phyloP scores from a whole-genome alignment of 2,329 filamentous ascomycete genomes.

The Colletotrichum sidae region DNA sequence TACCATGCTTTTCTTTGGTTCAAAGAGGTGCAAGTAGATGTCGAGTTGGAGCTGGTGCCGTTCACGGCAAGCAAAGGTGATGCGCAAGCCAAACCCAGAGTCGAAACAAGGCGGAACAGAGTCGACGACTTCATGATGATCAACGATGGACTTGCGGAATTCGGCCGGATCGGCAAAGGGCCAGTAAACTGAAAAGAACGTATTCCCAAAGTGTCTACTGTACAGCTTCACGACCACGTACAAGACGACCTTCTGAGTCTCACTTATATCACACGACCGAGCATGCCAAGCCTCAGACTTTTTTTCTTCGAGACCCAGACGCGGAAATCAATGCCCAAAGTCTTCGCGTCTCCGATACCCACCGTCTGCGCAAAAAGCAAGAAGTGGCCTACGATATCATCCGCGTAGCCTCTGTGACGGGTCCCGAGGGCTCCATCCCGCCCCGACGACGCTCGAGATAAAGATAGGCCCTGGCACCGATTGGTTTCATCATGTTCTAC shows the following conservation, averaged over 20 bases:
- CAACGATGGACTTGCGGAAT: slow-evolving; percentile 14
- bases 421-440: slow-evolving; percentile 2
- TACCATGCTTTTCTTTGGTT: slow-evolving; percentile 27
- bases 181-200: background rate
- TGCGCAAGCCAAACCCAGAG: slow-evolving; percentile 4
- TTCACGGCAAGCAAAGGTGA: slow-evolving; percentile 15
- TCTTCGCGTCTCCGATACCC: slow-evolving; percentile 6
- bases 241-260: background rate
- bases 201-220: background rate
- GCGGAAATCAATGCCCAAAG: slow-evolving; percentile 10
- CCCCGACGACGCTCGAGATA: slow-evolving; percentile 19
- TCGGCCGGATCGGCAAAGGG: slow-evolving; percentile 1
- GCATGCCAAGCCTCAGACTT: slow-evolving; percentile 3
- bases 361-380: slow-evolving; percentile 1
- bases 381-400: slow-evolving; percentile 4
- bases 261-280: slow-evolving; percentile 12
- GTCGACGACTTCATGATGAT: slow-evolving; percentile 22
- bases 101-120: slow-evolving; percentile 20
- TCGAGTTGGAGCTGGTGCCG: slow-evolving; percentile 12
- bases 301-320: slow-evolving; percentile 1
- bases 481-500: slow-evolving; percentile 17
- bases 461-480: slow-evolving; percentile 12
- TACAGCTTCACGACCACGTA: background rate
- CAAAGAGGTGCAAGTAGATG: slow-evolving; percentile 14
- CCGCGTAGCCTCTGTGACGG: background rate